Percentiles rank a stretch among this genome's conserved stretches.
Conservation (phyloP, 2,329 filamentous ascomycete species). For the Venturia effusa region DNA sequence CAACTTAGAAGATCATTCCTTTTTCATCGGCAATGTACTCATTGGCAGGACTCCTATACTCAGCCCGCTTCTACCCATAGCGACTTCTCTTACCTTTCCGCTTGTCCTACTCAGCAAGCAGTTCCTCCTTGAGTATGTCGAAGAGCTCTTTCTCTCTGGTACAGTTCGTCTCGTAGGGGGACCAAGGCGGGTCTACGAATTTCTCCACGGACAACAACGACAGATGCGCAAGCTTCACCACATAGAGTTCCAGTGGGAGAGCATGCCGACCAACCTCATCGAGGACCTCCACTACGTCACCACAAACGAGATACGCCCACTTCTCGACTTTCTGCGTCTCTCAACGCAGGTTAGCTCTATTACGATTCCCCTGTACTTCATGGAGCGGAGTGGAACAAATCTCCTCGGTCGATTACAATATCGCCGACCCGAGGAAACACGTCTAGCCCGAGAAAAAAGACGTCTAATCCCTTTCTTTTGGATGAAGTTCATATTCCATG, state of each 20-base stretch:
- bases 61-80: neutral
- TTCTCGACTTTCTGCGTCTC: neutral
- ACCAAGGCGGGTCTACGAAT: neutral
- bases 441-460: neutral
- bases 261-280: neutral
- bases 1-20: neutral
- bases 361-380: neutral
- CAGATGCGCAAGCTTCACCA: neutral
- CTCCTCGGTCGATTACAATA: neutral
- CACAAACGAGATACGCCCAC: neutral
- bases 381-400: neutral
- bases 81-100: neutral
- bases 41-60: neutral
- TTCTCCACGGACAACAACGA: neutral
- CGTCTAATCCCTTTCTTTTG: neutral
- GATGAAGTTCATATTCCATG: neutral
- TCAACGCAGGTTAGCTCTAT: neutral
- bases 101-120: neutral
- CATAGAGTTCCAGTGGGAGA: neutral
- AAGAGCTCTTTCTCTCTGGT: constrained; percentile 2
- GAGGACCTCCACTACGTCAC: neutral
- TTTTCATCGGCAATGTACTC: neutral
- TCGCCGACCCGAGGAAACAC: neutral
- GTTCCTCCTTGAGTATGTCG: neutral
- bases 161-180: neutral